Evolutionary conservation across 2,329 filamentous ascomycete genomes (phyloP).

Genomic region (Penicillium sp.): DNA sequence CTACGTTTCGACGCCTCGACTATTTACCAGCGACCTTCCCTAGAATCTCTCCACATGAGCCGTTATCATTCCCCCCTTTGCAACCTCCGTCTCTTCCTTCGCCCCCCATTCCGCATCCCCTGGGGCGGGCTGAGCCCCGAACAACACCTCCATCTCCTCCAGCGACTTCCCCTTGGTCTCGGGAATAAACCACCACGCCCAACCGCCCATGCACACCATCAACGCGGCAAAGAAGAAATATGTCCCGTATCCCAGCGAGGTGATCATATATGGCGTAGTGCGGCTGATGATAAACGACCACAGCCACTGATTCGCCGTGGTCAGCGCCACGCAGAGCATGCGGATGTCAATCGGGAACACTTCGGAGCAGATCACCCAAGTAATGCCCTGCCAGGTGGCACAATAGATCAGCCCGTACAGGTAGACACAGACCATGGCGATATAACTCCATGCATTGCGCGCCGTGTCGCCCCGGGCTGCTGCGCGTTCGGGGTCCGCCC

Average conservation of each 20-base stretch:
- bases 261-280: conserved; percentile 1
- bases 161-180: background rate
- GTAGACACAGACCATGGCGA: background rate
- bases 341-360: background rate
- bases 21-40: too few relatives aligned
- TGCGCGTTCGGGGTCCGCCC: background rate
- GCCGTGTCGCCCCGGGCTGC: too few relatives aligned
- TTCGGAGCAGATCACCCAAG: background rate
- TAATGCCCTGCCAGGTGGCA: background rate
- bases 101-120: too few relatives aligned
- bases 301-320: conserved; percentile 1
- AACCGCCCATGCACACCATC: background rate
- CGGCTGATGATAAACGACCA: conserved; percentile 3
- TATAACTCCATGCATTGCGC: too few relatives aligned
- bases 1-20: too few relatives aligned
- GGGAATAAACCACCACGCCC: background rate
- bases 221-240: conserved; percentile 6
- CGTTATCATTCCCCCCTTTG: too few relatives aligned
- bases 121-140: background rate
- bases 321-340: background rate
- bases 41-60: too few relatives aligned
- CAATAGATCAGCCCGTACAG: background rate
- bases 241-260: background rate
- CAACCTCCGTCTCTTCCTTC: too few relatives aligned
- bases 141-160: conserved; percentile 5